These are phyloP conservation scores for Domatiomyces catenatus DNA, from an alignment of 2,329 filamentous ascomycete species.

Conservation along the genomic window DNA sequence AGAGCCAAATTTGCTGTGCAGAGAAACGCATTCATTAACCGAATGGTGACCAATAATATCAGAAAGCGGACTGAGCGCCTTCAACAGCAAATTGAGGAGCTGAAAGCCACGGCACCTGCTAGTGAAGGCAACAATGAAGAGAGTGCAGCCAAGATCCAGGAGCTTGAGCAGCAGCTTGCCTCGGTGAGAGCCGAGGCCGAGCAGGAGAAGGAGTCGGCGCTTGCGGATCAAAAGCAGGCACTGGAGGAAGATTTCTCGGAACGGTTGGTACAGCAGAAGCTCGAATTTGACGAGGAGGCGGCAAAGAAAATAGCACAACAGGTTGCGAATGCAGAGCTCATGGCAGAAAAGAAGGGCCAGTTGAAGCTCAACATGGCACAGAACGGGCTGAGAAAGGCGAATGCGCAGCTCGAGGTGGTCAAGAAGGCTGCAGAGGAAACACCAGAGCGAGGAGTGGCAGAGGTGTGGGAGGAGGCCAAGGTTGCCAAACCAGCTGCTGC, in stretches of 20 bases:
- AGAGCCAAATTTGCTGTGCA: conserved; percentile 37
- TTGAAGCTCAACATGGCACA: conserved; percentile 67
- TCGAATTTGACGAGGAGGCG: conserved; percentile 32
- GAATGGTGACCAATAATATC: conserved; percentile 43
- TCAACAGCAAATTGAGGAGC: conserved; percentile 21
- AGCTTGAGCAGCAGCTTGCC: conserved; percentile 10
- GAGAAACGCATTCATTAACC: conserved; percentile 34
- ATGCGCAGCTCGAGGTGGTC: conserved; percentile 62
- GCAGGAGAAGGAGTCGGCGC: conserved; percentile 28
- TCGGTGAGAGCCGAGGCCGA: conserved; percentile 15
- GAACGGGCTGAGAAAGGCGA: conserved; percentile 47
- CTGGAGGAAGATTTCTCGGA: conserved; percentile 24
- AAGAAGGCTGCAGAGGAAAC: conserved; percentile 72
- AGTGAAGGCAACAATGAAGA: neutral
- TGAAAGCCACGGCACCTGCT: conserved; percentile 13
- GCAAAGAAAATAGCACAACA: conserved; percentile 31
- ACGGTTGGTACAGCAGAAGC: conserved; percentile 35
- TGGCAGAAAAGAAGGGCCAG: conserved; percentile 59
- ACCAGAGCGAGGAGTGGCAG: conserved; percentile 63
- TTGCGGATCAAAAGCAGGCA: conserved; percentile 24
- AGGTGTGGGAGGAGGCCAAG: conserved; percentile 77
- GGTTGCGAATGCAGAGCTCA: conserved; percentile 34
- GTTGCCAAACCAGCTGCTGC: conserved; percentile 39
- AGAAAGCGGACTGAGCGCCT: conserved; percentile 29
- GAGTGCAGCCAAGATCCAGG: conserved; percentile 3